These are phyloP conservation scores for Rhododendron mucronatum DNA, from an alignment of 148 eudicot species.

Conservation along the genomic window DNA sequence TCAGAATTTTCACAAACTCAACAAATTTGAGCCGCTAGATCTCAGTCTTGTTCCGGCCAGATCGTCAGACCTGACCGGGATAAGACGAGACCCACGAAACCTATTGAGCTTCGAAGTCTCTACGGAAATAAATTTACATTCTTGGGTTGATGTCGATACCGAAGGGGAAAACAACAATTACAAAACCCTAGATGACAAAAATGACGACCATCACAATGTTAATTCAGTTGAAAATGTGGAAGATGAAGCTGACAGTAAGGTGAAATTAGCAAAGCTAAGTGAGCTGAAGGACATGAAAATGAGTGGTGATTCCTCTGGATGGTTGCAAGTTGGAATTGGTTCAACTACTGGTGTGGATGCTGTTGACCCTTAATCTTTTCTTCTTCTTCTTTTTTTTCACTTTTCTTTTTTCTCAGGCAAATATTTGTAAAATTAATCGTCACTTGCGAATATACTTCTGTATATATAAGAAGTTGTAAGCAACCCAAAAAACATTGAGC, in stretches of 20 bases:
- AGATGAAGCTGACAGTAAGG: slow-evolving; percentile 75
- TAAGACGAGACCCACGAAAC: slow-evolving; percentile 41
- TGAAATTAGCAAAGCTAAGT: slow-evolving; percentile 57
- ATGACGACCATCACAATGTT: neutral
- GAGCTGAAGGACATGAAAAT: slow-evolving; percentile 57
- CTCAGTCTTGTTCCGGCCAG: slow-evolving; percentile 51
- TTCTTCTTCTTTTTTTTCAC: neutral
- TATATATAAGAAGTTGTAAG: neutral
- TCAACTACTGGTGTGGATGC: slow-evolving; percentile 42
- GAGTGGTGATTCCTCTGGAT: slow-evolving; percentile 43
- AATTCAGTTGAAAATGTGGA: slow-evolving; percentile 29
- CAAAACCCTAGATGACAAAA: neutral
- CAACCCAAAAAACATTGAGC: neutral
- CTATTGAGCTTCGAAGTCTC: slow-evolving; percentile 59
- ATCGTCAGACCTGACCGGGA: slow-evolving; percentile 22
- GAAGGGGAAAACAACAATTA: slow-evolving; percentile 11
- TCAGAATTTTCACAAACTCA: slow-evolving; percentile 35
- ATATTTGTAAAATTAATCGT: neutral
- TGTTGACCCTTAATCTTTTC: slow-evolving; percentile 19
- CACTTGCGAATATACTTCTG: neutral
- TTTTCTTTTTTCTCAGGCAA: neutral
- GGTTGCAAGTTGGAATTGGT: slow-evolving; percentile 82
- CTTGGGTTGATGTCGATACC: slow-evolving; percentile 34
- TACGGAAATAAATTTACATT: slow-evolving; percentile 49
- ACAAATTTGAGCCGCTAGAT: slow-evolving; percentile 37